These are phyloP conservation scores for Solanum dulcamara DNA, from an alignment of 257 asterid genomes.

Conservation along the genomic window DNA sequence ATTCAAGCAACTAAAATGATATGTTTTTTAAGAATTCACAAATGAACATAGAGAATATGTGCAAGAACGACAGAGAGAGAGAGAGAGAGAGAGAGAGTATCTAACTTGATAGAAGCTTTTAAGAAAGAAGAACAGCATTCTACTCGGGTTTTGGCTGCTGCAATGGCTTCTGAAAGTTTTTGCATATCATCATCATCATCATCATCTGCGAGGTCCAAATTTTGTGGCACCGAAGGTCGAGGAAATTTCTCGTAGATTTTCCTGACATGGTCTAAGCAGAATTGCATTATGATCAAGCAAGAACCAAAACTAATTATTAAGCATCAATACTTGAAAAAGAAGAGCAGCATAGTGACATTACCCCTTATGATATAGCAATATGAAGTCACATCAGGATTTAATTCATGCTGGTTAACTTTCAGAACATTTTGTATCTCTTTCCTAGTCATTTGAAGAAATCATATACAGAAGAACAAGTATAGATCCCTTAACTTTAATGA, in stretches of 20 bases:
- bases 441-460: neutral
- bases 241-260: slow-evolving; percentile 74
- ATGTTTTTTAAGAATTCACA: neutral
- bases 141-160: slow-evolving; percentile 85
- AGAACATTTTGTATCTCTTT: neutral
- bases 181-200: slow-evolving; percentile 83
- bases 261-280: slow-evolving; percentile 61
- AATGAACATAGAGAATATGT: neutral
- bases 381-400: neutral
- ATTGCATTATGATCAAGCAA: slow-evolving; percentile 12
- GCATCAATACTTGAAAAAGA: neutral
- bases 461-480: neutral
- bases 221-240: slow-evolving; percentile 70
- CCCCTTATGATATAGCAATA: neutral
- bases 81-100: slow-evolving; percentile 11
- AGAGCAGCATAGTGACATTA: neutral
- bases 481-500: neutral
- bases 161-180: slow-evolving; percentile 75
- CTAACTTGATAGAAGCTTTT: slow-evolving; percentile 78
- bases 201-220: slow-evolving; percentile 69
- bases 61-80: neutral
- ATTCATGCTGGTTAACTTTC: neutral
- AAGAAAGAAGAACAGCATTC: slow-evolving; percentile 84
- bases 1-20: neutral
- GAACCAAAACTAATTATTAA: neutral